Conservation (phyloP, 768 basidiomycete species). For the Calocybe gangraenosa region DNA sequence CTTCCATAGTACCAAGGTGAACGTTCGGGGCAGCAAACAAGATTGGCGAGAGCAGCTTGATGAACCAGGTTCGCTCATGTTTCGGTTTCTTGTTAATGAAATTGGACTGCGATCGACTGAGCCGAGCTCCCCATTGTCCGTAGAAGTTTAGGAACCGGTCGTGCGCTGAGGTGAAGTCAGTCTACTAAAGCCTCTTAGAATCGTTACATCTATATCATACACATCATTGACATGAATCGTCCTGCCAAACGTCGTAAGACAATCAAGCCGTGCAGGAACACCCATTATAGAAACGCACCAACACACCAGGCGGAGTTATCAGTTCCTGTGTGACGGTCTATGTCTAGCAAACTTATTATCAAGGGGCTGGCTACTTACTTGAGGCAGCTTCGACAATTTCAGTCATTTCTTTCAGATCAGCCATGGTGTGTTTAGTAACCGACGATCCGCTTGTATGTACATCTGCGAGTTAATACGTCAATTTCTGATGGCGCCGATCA, state of each 20-base stretch:
- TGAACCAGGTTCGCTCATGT: constrained; percentile 24
- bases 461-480: background rate
- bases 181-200: background rate
- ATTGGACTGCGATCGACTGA: constrained; percentile 29
- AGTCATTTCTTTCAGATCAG: constrained; percentile 10
- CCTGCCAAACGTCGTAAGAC: constrained; percentile 6
- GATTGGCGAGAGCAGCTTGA: constrained; percentile 32
- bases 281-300: background rate
- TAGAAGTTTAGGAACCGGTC: constrained; percentile 36
- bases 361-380: background rate
- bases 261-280: background rate
- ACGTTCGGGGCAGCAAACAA: constrained; percentile 43
- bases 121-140: constrained; percentile 39
- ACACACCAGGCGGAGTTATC: constrained; percentile 9
- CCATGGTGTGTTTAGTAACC: constrained; percentile 1
- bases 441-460: constrained; percentile 1
- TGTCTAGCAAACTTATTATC: background rate
- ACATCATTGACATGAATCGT: constrained; percentile 12
- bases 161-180: constrained; percentile 1
- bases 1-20: constrained; percentile 38
- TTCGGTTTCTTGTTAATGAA: constrained; percentile 13
- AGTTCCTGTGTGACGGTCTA: background rate
- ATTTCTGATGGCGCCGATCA: background rate
- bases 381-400: constrained; percentile 9
- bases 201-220: constrained; percentile 2